These are phyloP conservation scores for Umbelopsis ramanniana DNA, from an alignment of 192 early-diverging fungal species.

Conservation along the genomic window DNA sequence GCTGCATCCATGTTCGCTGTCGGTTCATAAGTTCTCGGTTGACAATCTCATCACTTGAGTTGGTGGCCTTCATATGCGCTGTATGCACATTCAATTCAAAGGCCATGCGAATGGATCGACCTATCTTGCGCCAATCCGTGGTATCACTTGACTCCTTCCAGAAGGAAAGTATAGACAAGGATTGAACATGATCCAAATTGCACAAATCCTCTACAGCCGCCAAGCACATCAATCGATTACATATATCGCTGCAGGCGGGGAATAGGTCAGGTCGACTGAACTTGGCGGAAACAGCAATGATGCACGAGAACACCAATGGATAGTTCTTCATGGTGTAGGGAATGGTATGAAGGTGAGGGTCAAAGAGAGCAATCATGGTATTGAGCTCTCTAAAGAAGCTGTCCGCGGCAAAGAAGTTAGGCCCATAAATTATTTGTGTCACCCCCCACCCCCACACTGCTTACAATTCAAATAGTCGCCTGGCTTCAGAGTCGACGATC, in stretches of 20 bases:
- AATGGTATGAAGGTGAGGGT: slow-evolving; percentile 1
- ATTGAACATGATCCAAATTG: slow-evolving; percentile 7
- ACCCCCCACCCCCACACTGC: neutral
- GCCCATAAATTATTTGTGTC: neutral
- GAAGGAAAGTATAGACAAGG: slow-evolving; percentile 13
- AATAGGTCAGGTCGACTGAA: slow-evolving; percentile 12
- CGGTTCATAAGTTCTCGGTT: slow-evolving; percentile 16
- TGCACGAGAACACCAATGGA: slow-evolving; percentile 8
- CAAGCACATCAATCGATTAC: neutral
- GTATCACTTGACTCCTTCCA: slow-evolving; percentile 21
- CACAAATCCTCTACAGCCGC: slow-evolving; percentile 11
- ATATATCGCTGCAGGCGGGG: neutral
- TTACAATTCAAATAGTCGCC: slow-evolving; percentile 7
- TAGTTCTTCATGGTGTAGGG: neutral
- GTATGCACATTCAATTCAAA: slow-evolving; percentile 2
- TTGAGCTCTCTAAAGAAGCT: slow-evolving; percentile 6
- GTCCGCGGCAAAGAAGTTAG: too few species aligned
- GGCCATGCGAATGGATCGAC: slow-evolving; percentile 10
- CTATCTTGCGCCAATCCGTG: slow-evolving; percentile 10
- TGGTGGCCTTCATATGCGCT: neutral
- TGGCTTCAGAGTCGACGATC: neutral
- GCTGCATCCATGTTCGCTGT: slow-evolving; percentile 17
- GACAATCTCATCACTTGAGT: neutral
- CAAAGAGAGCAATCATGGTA: slow-evolving; percentile 16
- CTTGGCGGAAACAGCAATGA: neutral